A percentile compares a stretch with the other conserved stretches of the same genome.
phyloP scores from a whole-genome alignment of 768 basidiomycete genomes.

The Trametes coccinea region DNA sequence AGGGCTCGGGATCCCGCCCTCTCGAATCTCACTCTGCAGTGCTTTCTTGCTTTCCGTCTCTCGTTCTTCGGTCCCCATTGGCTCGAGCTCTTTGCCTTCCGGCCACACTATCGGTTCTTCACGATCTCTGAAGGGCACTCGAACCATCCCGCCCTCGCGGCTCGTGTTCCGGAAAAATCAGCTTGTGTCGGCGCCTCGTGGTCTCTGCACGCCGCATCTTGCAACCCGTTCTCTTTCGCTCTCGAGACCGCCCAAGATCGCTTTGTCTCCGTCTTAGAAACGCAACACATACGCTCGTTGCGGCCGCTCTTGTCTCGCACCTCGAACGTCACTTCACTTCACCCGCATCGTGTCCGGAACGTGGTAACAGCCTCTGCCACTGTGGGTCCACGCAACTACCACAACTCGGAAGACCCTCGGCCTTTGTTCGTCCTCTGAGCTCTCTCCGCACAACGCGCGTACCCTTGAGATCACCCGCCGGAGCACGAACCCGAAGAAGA shows the following conservation, averaged over 20 bases:
- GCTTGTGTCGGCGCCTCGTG: slow-evolving; percentile 4
- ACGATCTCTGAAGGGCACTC: background rate
- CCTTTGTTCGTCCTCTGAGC: background rate
- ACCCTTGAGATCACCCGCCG: slow-evolving; percentile 1
- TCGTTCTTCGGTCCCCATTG: background rate
- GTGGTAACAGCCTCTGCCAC: background rate
- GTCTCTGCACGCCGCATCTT: background rate
- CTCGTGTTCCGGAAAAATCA: background rate
- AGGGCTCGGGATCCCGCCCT: slow-evolving; percentile 4
- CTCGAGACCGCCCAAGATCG: background rate
- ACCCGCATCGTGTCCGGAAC: background rate
- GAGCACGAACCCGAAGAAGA: background rate
- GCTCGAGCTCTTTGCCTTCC: too few relatives aligned
- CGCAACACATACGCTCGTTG: slow-evolving; percentile 4
- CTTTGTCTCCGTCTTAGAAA: slow-evolving; percentile 5
- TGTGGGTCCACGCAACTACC: background rate
- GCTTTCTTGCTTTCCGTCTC: background rate
- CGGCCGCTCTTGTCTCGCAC: background rate
- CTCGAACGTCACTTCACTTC: background rate
- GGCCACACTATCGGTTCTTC: background rate
- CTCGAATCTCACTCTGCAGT: background rate
- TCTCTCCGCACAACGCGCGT: background rate
- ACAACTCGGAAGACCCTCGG: background rate
- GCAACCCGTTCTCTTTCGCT: background rate
- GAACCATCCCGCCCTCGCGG: background rate